These are phyloP conservation scores for Chaetomiaceae sp. DNA, from an alignment of 2,329 filamentous ascomycete genomes.

Conservation along the genomic window DNA sequence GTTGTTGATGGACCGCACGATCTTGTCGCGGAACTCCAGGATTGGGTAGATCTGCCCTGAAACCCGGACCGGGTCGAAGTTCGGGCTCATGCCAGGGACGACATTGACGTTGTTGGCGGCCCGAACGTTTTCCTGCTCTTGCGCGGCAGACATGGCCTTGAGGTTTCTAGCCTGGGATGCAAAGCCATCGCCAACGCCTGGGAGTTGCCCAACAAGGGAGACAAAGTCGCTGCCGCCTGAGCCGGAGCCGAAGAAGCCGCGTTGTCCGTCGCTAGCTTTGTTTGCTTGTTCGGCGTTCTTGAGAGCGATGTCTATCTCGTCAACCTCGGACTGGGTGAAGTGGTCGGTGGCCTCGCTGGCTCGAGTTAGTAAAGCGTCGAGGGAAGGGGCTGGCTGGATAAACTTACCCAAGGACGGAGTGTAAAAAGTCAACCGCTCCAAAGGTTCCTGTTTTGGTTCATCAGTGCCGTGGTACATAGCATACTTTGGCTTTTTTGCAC, in stretches of 20 bases:
- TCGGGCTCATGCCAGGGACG: slow-evolving; percentile 69
- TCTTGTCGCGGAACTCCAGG: slow-evolving; percentile 86
- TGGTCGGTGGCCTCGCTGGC: slow-evolving; percentile 68
- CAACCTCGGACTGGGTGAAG: slow-evolving; percentile 79
- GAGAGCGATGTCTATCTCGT: slow-evolving; percentile 72
- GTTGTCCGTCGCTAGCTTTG: slow-evolving; percentile 27
- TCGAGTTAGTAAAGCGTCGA: slow-evolving; percentile 32
- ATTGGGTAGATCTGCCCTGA: slow-evolving; percentile 88
- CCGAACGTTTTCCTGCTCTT: slow-evolving; percentile 55
- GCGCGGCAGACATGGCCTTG: slow-evolving; percentile 56
- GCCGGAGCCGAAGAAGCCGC: slow-evolving; percentile 33
- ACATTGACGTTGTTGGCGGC: slow-evolving; percentile 45
- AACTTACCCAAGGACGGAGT: slow-evolving; percentile 58
- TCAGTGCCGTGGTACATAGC: not conserved
- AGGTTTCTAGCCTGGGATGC: slow-evolving; percentile 62
- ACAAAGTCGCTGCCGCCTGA: slow-evolving; percentile 56
- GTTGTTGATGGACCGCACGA: slow-evolving; percentile 79
- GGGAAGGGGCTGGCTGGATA: not conserved
- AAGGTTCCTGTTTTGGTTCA: slow-evolving; percentile 49
- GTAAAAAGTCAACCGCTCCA: slow-evolving; percentile 78
- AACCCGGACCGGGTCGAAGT: slow-evolving; percentile 74
- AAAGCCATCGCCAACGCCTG: slow-evolving; percentile 62
- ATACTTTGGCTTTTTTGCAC: not conserved
- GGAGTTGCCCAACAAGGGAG: slow-evolving; percentile 70
- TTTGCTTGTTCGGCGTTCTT: slow-evolving; percentile 58